phyloP scores from a whole-genome alignment of 768 basidiomycete species.

The Tremella fuciformis region DNA sequence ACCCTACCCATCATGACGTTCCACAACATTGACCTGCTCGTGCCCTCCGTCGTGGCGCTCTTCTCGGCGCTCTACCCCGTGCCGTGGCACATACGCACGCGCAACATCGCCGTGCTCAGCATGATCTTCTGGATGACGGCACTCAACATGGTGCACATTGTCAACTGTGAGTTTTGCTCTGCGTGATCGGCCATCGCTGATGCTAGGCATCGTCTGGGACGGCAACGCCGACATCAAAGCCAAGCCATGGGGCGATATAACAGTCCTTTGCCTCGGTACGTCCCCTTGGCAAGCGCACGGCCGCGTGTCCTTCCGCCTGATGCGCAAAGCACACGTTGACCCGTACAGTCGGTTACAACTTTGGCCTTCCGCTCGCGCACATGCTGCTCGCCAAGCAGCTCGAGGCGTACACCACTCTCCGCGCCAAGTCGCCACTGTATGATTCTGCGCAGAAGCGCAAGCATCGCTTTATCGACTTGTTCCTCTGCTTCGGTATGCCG shows the following conservation, averaged over 20 bases:
- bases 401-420: constrained; percentile 45
- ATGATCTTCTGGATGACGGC: constrained; percentile 50
- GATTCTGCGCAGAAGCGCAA: constrained; percentile 30
- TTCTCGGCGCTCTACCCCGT: constrained; percentile 39
- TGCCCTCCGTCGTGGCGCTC: constrained; percentile 36
- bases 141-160: constrained; percentile 37
- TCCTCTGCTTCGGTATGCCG: constrained; percentile 29
- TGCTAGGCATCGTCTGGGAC: constrained; percentile 39
- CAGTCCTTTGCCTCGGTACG: constrained; percentile 29
- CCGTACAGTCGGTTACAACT: constrained; percentile 48
- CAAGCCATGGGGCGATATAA: constrained; percentile 41
- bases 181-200: not conserved
- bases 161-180: constrained; percentile 40
- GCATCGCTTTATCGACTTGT: constrained; percentile 37
- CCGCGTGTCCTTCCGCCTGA: not conserved
- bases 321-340: not conserved
- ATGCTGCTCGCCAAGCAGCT: constrained; percentile 48
- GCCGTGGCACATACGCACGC: constrained; percentile 49
- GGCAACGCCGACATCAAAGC: constrained; percentile 35
- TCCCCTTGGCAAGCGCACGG: not conserved
- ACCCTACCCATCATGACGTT: not conserved
- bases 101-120: constrained; percentile 44
- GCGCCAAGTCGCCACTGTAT: constrained; percentile 40
- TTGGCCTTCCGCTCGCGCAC: constrained; percentile 45
- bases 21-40: constrained; percentile 10